A percentile compares a stretch with the other conserved stretches of the same genome.
Conservation (phyloP, 2,329 filamentous ascomycete genomes). For the Fusarium sp. region DNA sequence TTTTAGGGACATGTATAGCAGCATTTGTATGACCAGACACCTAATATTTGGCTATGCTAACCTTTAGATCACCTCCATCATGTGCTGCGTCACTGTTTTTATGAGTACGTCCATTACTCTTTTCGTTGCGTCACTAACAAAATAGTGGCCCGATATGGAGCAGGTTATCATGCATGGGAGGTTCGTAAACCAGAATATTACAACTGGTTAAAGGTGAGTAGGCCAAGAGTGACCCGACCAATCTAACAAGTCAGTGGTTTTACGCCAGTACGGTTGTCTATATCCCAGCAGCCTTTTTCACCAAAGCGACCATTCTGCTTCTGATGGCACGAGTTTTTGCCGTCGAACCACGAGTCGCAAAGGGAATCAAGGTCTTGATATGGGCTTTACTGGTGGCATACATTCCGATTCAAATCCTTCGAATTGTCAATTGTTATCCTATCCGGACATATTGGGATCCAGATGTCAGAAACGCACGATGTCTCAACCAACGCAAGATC, state of each 20-base stretch:
- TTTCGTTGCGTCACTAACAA: neutral
- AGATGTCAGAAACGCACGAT: conserved; percentile 41
- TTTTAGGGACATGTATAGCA: conserved; percentile 29
- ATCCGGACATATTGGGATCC: conserved; percentile 56
- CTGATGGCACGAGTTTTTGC: conserved; percentile 41
- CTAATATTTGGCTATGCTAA: neutral
- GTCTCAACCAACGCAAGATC: conserved; percentile 51
- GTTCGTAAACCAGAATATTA: conserved; percentile 33
- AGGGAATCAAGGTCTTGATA: conserved; percentile 32
- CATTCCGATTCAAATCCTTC: conserved; percentile 48
- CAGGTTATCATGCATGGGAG: conserved; percentile 40
- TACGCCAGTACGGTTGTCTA: conserved; percentile 39
- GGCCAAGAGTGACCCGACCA: fast-evolving
- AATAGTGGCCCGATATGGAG: conserved; percentile 35
- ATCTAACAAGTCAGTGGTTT: conserved; percentile 34
- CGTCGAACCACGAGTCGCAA: conserved; percentile 27
- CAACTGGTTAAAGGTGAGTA: conserved; percentile 33
- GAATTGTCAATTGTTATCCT: conserved; percentile 56
- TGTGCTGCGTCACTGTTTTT: conserved; percentile 24
- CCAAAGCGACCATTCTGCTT: conserved; percentile 39
- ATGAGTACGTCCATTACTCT: conserved; percentile 21
- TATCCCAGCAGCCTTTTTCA: conserved; percentile 39
- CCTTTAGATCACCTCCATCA: conserved; percentile 14
- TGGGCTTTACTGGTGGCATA: conserved; percentile 32
- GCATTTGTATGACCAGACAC: conserved; percentile 29